phyloP scores from a whole-genome alignment of 2,329 filamentous ascomycete species.

The Ascochyta rabiei region DNA sequence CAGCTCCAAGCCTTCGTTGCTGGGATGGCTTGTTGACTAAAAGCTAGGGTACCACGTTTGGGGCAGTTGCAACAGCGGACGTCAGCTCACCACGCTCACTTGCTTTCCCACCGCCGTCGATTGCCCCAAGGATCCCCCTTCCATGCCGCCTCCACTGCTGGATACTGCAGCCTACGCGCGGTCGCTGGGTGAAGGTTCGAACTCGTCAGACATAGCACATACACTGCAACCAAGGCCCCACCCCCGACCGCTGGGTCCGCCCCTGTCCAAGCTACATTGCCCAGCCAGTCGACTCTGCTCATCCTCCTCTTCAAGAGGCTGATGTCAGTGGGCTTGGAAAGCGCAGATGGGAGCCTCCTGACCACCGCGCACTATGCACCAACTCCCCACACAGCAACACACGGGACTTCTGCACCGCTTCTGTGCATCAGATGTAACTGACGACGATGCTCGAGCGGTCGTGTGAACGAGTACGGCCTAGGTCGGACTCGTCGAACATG shows the following conservation, averaged over 20 bases:
- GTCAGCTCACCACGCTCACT: conserved; percentile 10
- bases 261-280: not conserved
- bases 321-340: not conserved
- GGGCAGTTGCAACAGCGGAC: conserved; percentile 7
- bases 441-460: not conserved
- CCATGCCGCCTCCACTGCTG: not conserved
- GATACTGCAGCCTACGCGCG: not conserved
- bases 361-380: not conserved
- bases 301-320: not conserved
- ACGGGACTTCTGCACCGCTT: not conserved
- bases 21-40: conserved; percentile 29
- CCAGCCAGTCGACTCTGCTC: not conserved
- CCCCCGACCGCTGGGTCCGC: not conserved
- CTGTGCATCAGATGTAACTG: not conserved
- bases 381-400: not conserved
- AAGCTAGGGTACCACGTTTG: conserved; percentile 31
- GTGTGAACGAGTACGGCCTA: not conserved
- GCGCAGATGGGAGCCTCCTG: not conserved
- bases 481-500: not conserved
- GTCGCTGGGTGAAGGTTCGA: not conserved
- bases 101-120: conserved; percentile 2
- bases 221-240: not conserved
- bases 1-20: conserved; percentile 11
- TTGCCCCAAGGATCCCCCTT: not conserved
- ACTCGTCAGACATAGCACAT: not conserved